Evolutionary conservation across 164 flowering plant genomes (phyloP).

Genomic region (Liquidambar formosana): DNA sequence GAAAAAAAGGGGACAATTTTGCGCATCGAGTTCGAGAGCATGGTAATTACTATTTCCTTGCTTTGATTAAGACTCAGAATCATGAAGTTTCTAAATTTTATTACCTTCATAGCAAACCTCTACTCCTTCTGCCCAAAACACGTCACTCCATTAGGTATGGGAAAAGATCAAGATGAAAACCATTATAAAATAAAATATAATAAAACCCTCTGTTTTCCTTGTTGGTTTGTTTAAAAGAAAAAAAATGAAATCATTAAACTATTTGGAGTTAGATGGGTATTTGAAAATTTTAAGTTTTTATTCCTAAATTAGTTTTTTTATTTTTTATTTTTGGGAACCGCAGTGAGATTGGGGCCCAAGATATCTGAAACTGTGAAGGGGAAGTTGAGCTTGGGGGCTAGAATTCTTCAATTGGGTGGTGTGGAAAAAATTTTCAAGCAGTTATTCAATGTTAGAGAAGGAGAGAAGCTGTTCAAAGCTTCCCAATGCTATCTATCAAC

Average conservation of each 20-base stretch:
- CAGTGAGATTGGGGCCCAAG: slow-evolving; percentile 35
- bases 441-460: slow-evolving; percentile 28
- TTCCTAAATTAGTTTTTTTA: too few relatives aligned
- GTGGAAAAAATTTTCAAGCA: slow-evolving; percentile 28
- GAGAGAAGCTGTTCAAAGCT: slow-evolving; percentile 35
- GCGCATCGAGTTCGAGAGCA: slow-evolving; percentile 6
- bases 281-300: not conserved
- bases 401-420: slow-evolving; percentile 40
- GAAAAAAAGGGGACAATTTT: slow-evolving; percentile 1
- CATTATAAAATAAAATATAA: too few relatives aligned
- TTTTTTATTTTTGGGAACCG: too few relatives aligned
- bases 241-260: too few relatives aligned
- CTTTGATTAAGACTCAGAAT: not conserved
- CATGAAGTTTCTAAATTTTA: not conserved
- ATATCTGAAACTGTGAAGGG: slow-evolving; percentile 36
- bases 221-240: too few relatives aligned
- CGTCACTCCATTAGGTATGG: too few relatives aligned
- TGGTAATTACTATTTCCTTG: not conserved
- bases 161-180: too few relatives aligned
- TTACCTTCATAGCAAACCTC: too few relatives aligned
- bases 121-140: too few relatives aligned
- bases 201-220: too few relatives aligned
- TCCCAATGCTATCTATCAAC: slow-evolving; percentile 45
- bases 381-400: slow-evolving; percentile 42
- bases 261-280: too few relatives aligned